These are phyloP conservation scores for Capsella rubella DNA, from an alignment of 441 rosid species.

Conservation along the genomic window DNA sequence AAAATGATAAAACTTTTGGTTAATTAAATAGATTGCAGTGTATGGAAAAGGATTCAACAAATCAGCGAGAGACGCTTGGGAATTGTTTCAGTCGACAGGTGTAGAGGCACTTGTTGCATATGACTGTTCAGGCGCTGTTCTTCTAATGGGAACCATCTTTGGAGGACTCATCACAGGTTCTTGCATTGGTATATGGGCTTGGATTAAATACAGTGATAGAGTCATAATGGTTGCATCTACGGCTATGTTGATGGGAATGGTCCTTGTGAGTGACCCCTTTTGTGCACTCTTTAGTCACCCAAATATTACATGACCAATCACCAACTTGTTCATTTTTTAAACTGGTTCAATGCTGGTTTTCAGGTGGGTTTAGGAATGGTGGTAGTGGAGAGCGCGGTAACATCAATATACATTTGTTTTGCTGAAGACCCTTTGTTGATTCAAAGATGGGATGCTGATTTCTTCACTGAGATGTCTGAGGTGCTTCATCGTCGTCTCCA, in stretches of 20 bases:
- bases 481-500: constrained; percentile 86
- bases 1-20: background rate
- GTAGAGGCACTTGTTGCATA: constrained; percentile 97
- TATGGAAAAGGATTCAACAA: constrained; percentile 93
- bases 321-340: constrained; percentile 2
- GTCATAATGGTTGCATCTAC: constrained; percentile 88
- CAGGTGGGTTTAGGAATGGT: constrained; percentile 95
- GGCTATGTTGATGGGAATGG: constrained; percentile 97
- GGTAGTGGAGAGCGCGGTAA: constrained; percentile 92
- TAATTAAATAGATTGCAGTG: constrained; percentile 73
- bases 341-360: constrained; percentile 18
- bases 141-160: constrained; percentile 85
- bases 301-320: constrained; percentile 2
- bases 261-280: constrained; percentile 65
- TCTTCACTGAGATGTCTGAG: constrained; percentile 81
- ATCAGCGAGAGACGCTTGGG: constrained; percentile 99
- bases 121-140: constrained; percentile 95
- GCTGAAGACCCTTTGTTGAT: constrained; percentile 92
- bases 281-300: constrained; percentile 1
- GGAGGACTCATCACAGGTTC: constrained; percentile 97
- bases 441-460: constrained; percentile 87
- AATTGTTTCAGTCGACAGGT: constrained; percentile 93
- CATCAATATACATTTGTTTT: constrained; percentile 87
- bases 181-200: constrained; percentile 82
- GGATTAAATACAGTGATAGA: constrained; percentile 66